Evolutionary conservation across 2,329 filamentous ascomycete genomes (phyloP), one percentile per base, ranked within the genome.

Genomic region (Metarhizium sp.): DNA sequence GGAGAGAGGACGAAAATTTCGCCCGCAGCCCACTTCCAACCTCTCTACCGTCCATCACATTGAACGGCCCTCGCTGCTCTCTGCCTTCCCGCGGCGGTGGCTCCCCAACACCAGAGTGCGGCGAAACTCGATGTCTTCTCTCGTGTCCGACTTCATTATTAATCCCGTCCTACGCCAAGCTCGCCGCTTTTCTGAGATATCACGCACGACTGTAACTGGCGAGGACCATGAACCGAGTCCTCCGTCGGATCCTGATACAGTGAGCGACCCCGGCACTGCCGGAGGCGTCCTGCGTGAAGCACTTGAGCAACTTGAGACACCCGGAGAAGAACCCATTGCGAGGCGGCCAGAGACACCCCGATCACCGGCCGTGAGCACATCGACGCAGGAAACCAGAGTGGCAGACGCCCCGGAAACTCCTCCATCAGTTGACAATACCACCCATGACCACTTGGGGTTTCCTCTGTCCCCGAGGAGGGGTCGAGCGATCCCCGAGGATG

Each of bases 151-250:
- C 58, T 85, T 84, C 66, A 72, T 86, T 62, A 82, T 86, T 69
- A 84, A 84, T 59, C 82, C 84, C 56, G 81, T 86, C 63, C 71
- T 86, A 61, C 80, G 82, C 67, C 82, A 86, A 70, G 83, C 82
- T 63, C 80, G 82, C 59, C 80, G 81, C 59, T 80, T 86, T 64
- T 85, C 84, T 51, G 74, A 75, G 62, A 74, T 74, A 57, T 75
- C 73, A 34, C 69, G 72, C 55, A 66, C 71, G 29, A 71, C 67
- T 59, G 61, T 74, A 62, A 58, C 62, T 63, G 66, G 65, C 60
- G 70, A 68, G 60, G 65, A 66, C 62, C 68, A 69, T 59, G 61
- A 65, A 20, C 50, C 62, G 34, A 53, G 46, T 7, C 40, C 51
- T n/a, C 29, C 65, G 32, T 56, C 57, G 6, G 54, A 57, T 13